Evolutionary conservation across 78 protist genomes (phyloP).

Genomic region (Chrysochromulina parva): DNA sequence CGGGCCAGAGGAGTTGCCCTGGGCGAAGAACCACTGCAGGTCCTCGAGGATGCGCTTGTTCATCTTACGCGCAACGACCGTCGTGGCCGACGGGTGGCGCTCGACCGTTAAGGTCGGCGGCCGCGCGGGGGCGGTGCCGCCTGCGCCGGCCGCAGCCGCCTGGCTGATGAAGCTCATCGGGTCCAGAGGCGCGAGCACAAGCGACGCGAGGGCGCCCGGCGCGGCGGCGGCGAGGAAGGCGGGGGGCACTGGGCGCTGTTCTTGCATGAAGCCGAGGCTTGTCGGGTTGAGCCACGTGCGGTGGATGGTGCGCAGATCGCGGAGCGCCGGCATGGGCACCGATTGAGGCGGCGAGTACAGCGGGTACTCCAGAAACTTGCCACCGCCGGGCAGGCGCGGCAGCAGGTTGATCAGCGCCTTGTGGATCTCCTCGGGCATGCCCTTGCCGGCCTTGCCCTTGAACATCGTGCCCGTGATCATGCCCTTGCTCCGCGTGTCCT

Average conservation of each 20-base stretch:
- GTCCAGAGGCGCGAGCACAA: not conserved
- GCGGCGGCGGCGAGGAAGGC: not conserved
- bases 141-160: not conserved
- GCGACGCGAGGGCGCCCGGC: not conserved
- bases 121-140: not conserved
- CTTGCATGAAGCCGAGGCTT: not conserved
- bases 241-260: not conserved
- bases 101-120: not conserved
- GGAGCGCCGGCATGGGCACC: not conserved
- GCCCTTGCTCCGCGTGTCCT: not conserved
- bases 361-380: not conserved
- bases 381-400: not conserved
- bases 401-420: not conserved
- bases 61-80: not conserved
- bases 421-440: not conserved
- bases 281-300: constrained; percentile 3
- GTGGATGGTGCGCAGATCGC: not conserved
- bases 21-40: not conserved
- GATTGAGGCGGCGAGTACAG: not conserved
- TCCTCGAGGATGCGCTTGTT: not conserved
- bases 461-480: not conserved
- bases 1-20: not conserved
- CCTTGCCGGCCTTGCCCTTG: constrained; percentile 21
- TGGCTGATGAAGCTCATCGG: not conserved
- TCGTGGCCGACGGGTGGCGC: not conserved